A percentile compares a stretch with the other conserved stretches of the same genome.
These are phyloP conservation scores for Spathaspora sp. DNA, from an alignment of 805 yeast genomes.

Conservation along the genomic window DNA sequence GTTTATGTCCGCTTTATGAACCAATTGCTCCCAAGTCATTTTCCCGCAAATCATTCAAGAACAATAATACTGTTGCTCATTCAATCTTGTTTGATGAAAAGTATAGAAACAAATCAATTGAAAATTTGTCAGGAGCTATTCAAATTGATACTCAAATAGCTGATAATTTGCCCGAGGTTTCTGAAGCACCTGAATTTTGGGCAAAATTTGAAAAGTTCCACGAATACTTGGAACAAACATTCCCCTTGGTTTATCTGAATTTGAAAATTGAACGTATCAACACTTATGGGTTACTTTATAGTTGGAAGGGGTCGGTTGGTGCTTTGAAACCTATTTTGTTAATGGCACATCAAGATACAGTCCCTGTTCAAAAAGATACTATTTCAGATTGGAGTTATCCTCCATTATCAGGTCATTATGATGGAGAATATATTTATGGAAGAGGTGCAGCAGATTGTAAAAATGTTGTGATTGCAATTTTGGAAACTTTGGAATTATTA, in stretches of 20 bases:
- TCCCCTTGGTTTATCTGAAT: slow-evolving; percentile 49
- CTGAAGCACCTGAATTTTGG: slow-evolving; percentile 51
- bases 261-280: slow-evolving; percentile 56
- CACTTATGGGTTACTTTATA: slow-evolving; percentile 58
- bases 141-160: slow-evolving; percentile 60
- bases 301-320: slow-evolving; percentile 51
- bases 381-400: slow-evolving; percentile 58
- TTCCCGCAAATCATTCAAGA: slow-evolving; percentile 16
- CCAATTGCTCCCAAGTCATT: slow-evolving; percentile 24
- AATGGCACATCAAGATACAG: slow-evolving; percentile 79
- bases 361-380: slow-evolving; percentile 65
- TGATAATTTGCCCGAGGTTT: slow-evolving; percentile 50
- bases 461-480: slow-evolving; percentile 58
- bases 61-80: slow-evolving; percentile 29
- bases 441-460: slow-evolving; percentile 80
- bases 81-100: slow-evolving; percentile 21
- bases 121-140: slow-evolving; percentile 54
- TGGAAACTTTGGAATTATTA: slow-evolving; percentile 64
- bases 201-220: slow-evolving; percentile 43
- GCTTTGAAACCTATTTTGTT: slow-evolving; percentile 65
- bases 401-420: slow-evolving; percentile 59
- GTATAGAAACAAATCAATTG: slow-evolving; percentile 32
- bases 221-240: slow-evolving; percentile 46
- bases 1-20: slow-evolving; percentile 23
- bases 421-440: slow-evolving; percentile 67